Conservation (phyloP, 2,329 filamentous ascomycete genomes). For the Aspergillus thermomutatus region DNA sequence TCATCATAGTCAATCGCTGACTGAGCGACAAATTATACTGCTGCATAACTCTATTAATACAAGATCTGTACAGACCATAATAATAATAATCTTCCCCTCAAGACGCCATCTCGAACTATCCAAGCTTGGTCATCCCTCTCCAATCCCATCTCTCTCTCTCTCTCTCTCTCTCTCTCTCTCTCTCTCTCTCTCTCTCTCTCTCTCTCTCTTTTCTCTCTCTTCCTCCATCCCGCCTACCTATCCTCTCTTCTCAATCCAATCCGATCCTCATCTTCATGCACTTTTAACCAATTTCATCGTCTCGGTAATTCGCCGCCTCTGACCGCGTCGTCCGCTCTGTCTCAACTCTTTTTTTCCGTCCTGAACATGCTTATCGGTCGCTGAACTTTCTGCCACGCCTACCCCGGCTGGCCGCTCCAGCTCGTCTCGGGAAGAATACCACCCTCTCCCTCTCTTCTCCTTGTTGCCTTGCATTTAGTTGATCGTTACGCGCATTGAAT, state of each 20-base stretch:
- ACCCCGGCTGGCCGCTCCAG: conserved; percentile 19
- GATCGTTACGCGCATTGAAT: background rate
- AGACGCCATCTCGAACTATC: background rate
- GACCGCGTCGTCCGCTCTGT: conserved; percentile 7
- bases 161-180: conserved; percentile 3
- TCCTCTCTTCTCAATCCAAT: too few species aligned
- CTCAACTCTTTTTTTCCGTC: conserved; percentile 2
- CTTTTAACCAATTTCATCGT: conserved; percentile 5
- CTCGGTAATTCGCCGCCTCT: background rate
- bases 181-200: background rate
- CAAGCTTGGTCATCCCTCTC: background rate
- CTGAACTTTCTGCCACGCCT: conserved; percentile 22
- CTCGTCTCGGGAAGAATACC: conserved; percentile 10
- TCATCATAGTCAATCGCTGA: background rate
- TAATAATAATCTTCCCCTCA: background rate
- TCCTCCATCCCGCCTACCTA: background rate
- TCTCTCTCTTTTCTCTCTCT: conserved; percentile 3
- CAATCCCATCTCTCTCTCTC: conserved; percentile 3
- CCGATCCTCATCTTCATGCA: conserved; percentile 7
- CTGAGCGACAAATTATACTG: background rate
- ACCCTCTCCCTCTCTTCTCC: conserved; percentile 2
- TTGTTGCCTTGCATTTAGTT: conserved; percentile 5
- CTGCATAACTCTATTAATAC: background rate
- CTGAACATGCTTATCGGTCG: conserved; percentile 25
- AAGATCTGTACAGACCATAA: too few species aligned